These are phyloP conservation scores for Fragaria vesca DNA, from an alignment of 306 rosid species.

Conservation along the genomic window DNA sequence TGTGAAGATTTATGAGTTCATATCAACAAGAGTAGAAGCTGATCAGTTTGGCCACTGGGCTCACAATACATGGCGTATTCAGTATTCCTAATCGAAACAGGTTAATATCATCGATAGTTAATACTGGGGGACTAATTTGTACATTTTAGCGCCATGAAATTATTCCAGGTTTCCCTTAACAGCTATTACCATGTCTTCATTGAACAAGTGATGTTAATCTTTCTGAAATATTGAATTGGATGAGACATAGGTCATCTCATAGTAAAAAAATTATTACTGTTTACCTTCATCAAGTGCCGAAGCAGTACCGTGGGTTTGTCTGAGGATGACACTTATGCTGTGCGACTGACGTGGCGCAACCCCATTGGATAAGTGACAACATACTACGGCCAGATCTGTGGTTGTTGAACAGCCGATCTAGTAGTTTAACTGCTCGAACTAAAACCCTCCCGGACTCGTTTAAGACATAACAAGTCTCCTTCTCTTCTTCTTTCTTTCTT, in stretches of 20 bases:
- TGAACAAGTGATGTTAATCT: not conserved
- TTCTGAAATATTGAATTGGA: too few species aligned
- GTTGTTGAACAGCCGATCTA: constrained; percentile 5
- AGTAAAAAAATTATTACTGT: too few species aligned
- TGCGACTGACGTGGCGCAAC: not conserved
- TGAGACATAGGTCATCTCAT: not conserved
- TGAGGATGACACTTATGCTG: not conserved
- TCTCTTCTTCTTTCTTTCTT: not conserved
- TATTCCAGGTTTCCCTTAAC: not conserved
- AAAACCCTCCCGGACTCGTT: not conserved
- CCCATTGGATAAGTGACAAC: not conserved
- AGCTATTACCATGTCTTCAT: not conserved
- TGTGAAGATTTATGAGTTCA: not conserved
- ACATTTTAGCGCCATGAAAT: not conserved
- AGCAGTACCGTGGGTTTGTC: not conserved
- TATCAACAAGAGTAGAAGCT: not conserved
- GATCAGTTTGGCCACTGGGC: too few species aligned
- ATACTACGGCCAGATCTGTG: not conserved
- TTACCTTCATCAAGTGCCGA: too few species aligned
- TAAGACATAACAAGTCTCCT: too few species aligned
- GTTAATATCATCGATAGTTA: too few species aligned
- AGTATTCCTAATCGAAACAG: not conserved
- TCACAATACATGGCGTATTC: not conserved
- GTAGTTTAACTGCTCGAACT: not conserved
- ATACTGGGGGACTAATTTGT: too few species aligned